Percentiles rank a stretch among this genome's conserved stretches.
phyloP scores from a whole-genome alignment of 345 rosid genomes.

The Hibiscus mutabilis region DNA sequence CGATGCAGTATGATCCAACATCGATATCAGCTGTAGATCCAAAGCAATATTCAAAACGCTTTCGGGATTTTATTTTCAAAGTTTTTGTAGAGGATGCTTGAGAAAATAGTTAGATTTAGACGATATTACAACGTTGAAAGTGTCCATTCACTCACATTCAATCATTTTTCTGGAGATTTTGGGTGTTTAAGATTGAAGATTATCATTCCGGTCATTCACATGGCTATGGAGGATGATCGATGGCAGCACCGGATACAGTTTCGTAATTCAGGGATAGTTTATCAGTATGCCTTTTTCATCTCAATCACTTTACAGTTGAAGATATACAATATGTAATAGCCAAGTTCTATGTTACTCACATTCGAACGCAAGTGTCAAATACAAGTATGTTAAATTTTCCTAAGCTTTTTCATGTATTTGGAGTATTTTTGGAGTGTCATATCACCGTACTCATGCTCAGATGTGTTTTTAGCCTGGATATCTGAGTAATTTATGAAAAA shows the following conservation, averaged over 20 bases:
- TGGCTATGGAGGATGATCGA: neutral
- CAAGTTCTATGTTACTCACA: neutral
- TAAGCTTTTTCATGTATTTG: no score
- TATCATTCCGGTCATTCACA: neutral
- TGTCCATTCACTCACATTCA: conserved; percentile 20
- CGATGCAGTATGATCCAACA: conserved; percentile 90
- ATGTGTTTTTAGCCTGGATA: neutral
- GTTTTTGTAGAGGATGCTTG: conserved; percentile 75
- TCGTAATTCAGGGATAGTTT: neutral
- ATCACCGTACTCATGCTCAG: no score
- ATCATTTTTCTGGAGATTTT: neutral
- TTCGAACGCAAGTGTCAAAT: neutral
- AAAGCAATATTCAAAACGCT: conserved; percentile 83
- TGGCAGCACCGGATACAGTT: neutral
- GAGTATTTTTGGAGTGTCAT: no score
- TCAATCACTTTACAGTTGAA: neutral
- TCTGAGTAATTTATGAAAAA: neutral
- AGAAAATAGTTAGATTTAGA: neutral
- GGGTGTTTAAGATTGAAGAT: neutral
- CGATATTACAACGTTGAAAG: neutral
- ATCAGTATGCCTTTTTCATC: neutral
- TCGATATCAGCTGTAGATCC: conserved; percentile 99
- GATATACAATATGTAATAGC: neutral
- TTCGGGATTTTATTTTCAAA: conserved; percentile 80
- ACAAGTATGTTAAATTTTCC: neutral